phyloP scores from a whole-genome alignment of 345 rosid species.

The Euclidium syriacum region DNA sequence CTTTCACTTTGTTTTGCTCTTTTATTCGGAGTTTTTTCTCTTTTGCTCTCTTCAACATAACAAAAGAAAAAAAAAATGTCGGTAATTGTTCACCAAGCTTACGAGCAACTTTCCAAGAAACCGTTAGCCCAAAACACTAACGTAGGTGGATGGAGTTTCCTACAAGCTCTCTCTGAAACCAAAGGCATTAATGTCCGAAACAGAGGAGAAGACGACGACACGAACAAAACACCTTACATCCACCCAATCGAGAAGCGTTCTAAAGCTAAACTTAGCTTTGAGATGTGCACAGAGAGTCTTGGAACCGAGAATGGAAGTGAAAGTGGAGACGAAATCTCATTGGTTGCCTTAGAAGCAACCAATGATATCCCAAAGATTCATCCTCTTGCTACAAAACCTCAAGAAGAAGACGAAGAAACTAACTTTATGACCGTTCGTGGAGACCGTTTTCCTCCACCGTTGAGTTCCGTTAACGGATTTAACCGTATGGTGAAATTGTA shows the following conservation, averaged over 20 bases:
- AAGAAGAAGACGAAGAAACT: conserved; percentile 2
- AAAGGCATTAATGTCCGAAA: conserved; percentile 4
- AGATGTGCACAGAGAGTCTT: conserved; percentile 84
- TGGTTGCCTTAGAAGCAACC: conserved; percentile 19
- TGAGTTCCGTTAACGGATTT: conserved; percentile 49
- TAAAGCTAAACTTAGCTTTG: conserved; percentile 48
- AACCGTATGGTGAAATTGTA: conserved; percentile 42
- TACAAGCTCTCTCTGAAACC: conserved; percentile 33
- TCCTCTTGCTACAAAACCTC: neutral
- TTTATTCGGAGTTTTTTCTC: neutral
- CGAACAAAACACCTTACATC: conserved; percentile 35
- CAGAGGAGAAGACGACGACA: conserved; percentile 5
- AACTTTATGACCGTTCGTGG: conserved; percentile 12
- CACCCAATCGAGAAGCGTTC: conserved; percentile 53
- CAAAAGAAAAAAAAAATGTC: neutral
- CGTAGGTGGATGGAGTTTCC: conserved; percentile 53
- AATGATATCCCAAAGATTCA: conserved; percentile 2
- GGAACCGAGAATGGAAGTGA: conserved; percentile 79
- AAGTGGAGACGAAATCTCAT: conserved; percentile 32
- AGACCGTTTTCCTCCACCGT: conserved; percentile 70
- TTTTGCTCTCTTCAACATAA: neutral
- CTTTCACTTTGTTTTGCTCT: neutral
- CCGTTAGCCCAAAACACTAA: conserved; percentile 1
- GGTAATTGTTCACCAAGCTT: neutral
- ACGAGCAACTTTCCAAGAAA: conserved; percentile 6